These are phyloP conservation scores for Chamaecrista fasciculata DNA, from an alignment of 306 rosid genomes.

Conservation along the genomic window DNA sequence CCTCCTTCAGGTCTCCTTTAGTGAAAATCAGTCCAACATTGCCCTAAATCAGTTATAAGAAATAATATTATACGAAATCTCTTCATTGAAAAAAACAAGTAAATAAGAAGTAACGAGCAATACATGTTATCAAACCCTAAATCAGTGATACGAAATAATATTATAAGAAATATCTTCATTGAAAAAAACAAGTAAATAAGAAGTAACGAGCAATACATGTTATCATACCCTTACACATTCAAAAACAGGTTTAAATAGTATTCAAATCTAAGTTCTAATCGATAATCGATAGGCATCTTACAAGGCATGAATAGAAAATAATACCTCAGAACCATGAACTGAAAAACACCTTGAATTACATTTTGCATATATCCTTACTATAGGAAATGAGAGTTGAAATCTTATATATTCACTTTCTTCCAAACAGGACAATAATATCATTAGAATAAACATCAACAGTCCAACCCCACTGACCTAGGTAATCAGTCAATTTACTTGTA, in stretches of 20 bases:
- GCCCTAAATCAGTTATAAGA: conserved; percentile 49
- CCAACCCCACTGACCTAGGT: not conserved
- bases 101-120: not conserved
- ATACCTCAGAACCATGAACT: too few relatives aligned
- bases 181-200: not conserved
- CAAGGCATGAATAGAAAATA: too few relatives aligned
- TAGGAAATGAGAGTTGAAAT: too few relatives aligned
- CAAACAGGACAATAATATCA: too few relatives aligned
- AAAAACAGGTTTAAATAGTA: too few relatives aligned
- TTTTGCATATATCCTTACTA: too few relatives aligned
- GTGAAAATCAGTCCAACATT: conserved; percentile 91
- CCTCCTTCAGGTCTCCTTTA: conserved; percentile 92
- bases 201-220: not conserved
- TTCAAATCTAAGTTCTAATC: too few relatives aligned
- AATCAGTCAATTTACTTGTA: too few relatives aligned
- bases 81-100: not conserved
- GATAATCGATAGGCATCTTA: too few relatives aligned
- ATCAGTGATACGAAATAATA: too few relatives aligned
- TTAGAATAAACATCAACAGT: not conserved
- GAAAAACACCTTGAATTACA: too few relatives aligned
- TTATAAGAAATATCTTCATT: not conserved
- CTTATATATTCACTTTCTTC: too few relatives aligned
- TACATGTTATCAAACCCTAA: not conserved
- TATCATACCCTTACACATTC: not conserved
- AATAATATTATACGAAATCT: not conserved